These are phyloP conservation scores for Globisporangium orthogonon DNA, from an alignment of 352 stramenopile species.

Conservation along the genomic window DNA sequence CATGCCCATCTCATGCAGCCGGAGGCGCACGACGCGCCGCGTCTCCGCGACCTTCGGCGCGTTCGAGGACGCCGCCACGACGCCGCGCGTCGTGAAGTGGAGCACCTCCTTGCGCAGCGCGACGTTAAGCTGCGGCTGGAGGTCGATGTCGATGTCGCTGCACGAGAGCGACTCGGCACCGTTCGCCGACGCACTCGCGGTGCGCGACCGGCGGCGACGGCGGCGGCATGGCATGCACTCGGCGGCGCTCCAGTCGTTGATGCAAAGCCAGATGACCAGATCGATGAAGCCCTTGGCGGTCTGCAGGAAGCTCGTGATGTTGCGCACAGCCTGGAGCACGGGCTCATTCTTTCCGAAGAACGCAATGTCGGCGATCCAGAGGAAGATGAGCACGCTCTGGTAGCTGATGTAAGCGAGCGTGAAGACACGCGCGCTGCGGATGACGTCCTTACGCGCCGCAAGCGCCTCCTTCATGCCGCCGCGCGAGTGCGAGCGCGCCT, in stretches of 20 bases:
- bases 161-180: slow-evolving; percentile 35
- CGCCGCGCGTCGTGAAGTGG: slow-evolving; percentile 82
- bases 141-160: slow-evolving; percentile 75
- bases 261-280: slow-evolving; percentile 78
- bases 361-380: slow-evolving; percentile 63
- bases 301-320: slow-evolving; percentile 62
- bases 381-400: slow-evolving; percentile 76
- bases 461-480: slow-evolving; percentile 74
- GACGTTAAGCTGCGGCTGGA: slow-evolving; percentile 83
- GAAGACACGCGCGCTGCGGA: slow-evolving; percentile 75
- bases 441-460: slow-evolving; percentile 75
- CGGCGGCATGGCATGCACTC: slow-evolving; percentile 16
- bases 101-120: slow-evolving; percentile 85
- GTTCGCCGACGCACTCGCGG: slow-evolving; percentile 1
- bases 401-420: slow-evolving; percentile 78
- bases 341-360: slow-evolving; percentile 27
- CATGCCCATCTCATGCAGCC: slow-evolving; percentile 79
- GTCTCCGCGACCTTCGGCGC: slow-evolving; percentile 36
- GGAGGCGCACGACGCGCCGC: slow-evolving; percentile 57
- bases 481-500: slow-evolving; percentile 66
- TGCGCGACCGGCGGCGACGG: neutral
- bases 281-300: slow-evolving; percentile 76
- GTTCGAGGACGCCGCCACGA: slow-evolving; percentile 74
- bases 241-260: slow-evolving; percentile 42
- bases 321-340: slow-evolving; percentile 35